Evolutionary conservation across 768 basidiomycete genomes (phyloP), one percentile per base, ranked within the genome.

Genomic region (Thelephora ganbajun): DNA sequence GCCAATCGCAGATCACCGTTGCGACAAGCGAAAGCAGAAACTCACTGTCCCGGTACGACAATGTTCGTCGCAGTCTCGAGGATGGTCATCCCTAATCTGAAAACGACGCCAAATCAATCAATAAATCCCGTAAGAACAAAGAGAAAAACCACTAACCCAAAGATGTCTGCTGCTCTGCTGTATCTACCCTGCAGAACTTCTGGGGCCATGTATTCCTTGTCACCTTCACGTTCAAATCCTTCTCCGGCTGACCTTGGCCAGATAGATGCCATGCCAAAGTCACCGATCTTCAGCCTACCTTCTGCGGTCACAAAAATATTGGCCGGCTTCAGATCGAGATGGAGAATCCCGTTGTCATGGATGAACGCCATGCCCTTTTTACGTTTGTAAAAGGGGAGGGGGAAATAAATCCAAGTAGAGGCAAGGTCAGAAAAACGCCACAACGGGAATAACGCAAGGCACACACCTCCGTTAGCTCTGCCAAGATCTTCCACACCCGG

Each of bases 251-350:
- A 53, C 35, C 91, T 70, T 0, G 91, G 90, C 85, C 89, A 93
- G 46, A 90, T 57, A 5, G 89, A 88, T n/a, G 94, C 93, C 81
- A 99, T 91, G 7, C 96, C 96, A 67, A 98, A 97, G 63, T 99
- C 96, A 6, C 94, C 94, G 61, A 99, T 91, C 68, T 90, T 91
- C 68, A 99, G 83, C 41, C 83, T 76, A 1, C 96, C 96, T 37
- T 80, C 75, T 6, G 71, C 70, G 9, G 88, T 91, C 56, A 99
- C 72, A 60, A 99, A 91, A 45, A 99, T 82, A 61, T 99, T 99
- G 37, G 90, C 90, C 11, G 96, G 96, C 68, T 99, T 99, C 53
- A 99, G 66, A 66, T 99, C 96, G 47, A 99, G 75, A 66, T 99
- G 96, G 44, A 98, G 83, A 49, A 96, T 79, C 48, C 83, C 82